Conservation (phyloP, 257 asterid genomes). For the Cynanchum wilfordii region DNA sequence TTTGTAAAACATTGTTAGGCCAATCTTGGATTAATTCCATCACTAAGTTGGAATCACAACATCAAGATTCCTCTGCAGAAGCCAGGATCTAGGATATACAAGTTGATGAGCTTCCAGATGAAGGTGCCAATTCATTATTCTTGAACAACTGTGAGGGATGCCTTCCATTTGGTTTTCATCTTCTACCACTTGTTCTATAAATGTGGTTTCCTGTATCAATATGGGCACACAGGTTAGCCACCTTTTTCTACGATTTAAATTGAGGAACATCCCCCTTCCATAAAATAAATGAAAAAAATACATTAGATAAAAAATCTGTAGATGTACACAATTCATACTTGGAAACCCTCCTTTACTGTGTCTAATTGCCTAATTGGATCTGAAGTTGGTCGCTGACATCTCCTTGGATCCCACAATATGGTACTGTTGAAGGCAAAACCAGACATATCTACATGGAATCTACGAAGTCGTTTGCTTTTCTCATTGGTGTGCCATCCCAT, state of each 20-base stretch:
- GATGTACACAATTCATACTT: conserved; percentile 39
- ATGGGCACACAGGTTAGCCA: neutral
- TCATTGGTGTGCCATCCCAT: conserved; percentile 98
- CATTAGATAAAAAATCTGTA: neutral
- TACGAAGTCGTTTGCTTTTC: conserved; percentile 78
- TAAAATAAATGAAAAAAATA: conserved; percentile 9
- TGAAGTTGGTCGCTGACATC: conserved; percentile 74
- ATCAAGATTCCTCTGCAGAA: conserved; percentile 65
- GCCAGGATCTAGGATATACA: conserved; percentile 66
- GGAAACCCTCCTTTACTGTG: conserved; percentile 88
- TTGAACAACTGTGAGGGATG: conserved; percentile 40
- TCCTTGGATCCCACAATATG: conserved; percentile 82
- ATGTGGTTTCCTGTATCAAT: conserved; percentile 67
- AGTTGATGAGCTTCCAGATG: conserved; percentile 59
- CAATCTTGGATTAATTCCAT: conserved; percentile 13
- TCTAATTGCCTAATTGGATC: conserved; percentile 72
- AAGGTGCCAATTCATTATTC: conserved; percentile 36
- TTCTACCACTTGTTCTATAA: conserved; percentile 87
- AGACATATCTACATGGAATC: conserved; percentile 97
- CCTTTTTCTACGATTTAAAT: neutral
- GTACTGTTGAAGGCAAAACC: conserved; percentile 98
- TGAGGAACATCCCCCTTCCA: neutral
- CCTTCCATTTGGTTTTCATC: conserved; percentile 98
- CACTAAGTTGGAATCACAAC: conserved; percentile 43
- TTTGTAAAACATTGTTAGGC: neutral